Percentiles rank a stretch among this genome's conserved stretches.
Conservation (phyloP, 768 basidiomycete genomes). For the Leccinum uliginosum region DNA sequence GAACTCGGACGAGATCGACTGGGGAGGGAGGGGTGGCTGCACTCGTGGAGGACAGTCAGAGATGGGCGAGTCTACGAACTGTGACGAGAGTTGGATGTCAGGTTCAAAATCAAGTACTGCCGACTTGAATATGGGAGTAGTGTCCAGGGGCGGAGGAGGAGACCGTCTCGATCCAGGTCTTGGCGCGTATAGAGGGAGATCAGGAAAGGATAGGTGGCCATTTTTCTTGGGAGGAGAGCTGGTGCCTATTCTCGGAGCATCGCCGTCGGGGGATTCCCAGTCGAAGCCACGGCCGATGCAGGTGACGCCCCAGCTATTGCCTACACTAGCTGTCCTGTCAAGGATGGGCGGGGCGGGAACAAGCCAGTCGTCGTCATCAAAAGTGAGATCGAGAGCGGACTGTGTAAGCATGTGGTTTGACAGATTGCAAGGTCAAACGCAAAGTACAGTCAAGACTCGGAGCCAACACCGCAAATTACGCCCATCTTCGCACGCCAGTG, state of each 20-base stretch:
- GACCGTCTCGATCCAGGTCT: conserved; percentile 10
- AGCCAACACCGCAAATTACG: conserved; percentile 1
- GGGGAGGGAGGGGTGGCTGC: conserved; percentile 20
- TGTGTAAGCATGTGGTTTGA: conserved; percentile 45
- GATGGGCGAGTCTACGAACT: conserved; percentile 29
- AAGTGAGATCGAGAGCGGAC: conserved; percentile 53
- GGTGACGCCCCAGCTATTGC: conserved; percentile 82
- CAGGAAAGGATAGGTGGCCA: conserved; percentile 6
- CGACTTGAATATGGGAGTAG: conserved; percentile 26
- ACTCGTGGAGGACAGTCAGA: conserved; percentile 28
- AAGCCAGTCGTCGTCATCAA: conserved; percentile 72
- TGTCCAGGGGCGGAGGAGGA: conserved; percentile 11
- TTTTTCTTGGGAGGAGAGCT: conserved; percentile 7
- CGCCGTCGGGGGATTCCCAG: conserved; percentile 51
- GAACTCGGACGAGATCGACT: conserved; percentile 14
- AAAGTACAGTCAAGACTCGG: not conserved
- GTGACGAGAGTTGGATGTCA: conserved; percentile 26
- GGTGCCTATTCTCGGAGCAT: conserved; percentile 10
- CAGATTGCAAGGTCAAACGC: not conserved
- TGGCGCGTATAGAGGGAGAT: conserved; percentile 10
- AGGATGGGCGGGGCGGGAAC: conserved; percentile 46
- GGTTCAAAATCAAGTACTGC: conserved; percentile 20
- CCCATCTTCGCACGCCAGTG: conserved; percentile 12
- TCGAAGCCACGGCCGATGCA: conserved; percentile 80
- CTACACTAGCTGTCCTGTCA: conserved; percentile 62